A percentile compares a stretch with the other conserved stretches of the same genome.
Evolutionary conservation across 768 basidiomycete species (phyloP).

Genomic region (Mycena indigotica): DNA sequence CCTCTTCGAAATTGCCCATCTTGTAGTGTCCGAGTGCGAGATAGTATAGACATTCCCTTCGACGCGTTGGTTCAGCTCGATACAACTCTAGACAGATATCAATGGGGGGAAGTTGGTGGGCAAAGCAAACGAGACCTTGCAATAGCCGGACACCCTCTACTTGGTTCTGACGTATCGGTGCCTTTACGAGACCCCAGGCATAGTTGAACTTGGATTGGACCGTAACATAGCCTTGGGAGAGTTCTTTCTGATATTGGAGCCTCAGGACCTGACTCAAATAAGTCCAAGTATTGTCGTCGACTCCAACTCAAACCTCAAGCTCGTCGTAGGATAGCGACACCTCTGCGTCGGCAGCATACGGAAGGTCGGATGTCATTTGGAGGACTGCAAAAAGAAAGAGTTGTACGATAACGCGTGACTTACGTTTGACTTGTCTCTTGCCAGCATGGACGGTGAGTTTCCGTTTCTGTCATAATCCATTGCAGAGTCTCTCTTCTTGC

Average conservation of each 20-base stretch:
- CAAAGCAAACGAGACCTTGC: conserved; percentile 61
- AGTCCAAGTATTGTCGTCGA: background rate
- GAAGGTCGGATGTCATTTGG: conserved; percentile 77
- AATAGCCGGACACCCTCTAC: conserved; percentile 89
- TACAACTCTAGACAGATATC: conserved; percentile 72
- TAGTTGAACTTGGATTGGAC: conserved; percentile 98
- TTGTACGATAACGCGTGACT: background rate
- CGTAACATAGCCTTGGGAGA: conserved; percentile 79
- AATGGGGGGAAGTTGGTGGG: conserved; percentile 12
- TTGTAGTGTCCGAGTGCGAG: conserved; percentile 96
- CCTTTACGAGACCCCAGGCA: conserved; percentile 96
- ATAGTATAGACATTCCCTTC: conserved; percentile 96
- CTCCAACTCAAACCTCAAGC: conserved; percentile 63
- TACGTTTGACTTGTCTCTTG: background rate
- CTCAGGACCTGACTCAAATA: conserved; percentile 66
- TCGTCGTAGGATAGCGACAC: conserved; percentile 88
- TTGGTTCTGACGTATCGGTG: conserved; percentile 80
- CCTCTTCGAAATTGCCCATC: conserved; percentile 92
- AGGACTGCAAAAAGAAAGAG: background rate
- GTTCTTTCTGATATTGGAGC: conserved; percentile 87
- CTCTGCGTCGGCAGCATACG: conserved; percentile 95
- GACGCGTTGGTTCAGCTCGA: conserved; percentile 78
- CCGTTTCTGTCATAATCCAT: conserved; percentile 18
- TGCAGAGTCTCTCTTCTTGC: conserved; percentile 32
- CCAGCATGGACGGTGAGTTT: background rate